Percentiles rank a stretch among this genome's conserved stretches.
Evolutionary conservation across 441 rosid genomes (phyloP).

Genomic region (Theobroma grandiflorum): DNA sequence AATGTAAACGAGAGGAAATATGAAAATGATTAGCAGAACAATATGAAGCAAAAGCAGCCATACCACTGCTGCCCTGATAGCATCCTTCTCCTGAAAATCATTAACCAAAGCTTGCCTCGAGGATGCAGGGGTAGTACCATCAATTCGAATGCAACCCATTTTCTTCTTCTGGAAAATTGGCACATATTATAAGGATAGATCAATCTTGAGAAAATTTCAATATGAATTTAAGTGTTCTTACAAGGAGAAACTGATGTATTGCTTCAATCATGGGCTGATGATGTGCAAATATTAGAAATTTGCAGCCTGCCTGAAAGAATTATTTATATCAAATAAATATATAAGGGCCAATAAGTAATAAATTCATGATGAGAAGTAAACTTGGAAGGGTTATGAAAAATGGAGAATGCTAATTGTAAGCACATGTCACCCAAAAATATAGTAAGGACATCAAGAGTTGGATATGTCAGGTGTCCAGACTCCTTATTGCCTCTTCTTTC

Average conservation of each 20-base stretch:
- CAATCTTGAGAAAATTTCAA: constrained; percentile 28
- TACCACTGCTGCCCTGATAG: constrained; percentile 89
- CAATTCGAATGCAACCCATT: constrained; percentile 88
- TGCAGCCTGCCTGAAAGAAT: constrained; percentile 91
- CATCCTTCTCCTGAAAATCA: constrained; percentile 90
- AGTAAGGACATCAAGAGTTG: neutral
- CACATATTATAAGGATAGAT: constrained; percentile 30
- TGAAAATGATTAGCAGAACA: neutral
- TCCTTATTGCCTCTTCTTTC: neutral
- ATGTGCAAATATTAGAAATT: constrained; percentile 94
- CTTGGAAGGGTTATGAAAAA: neutral
- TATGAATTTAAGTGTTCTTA: constrained; percentile 47
- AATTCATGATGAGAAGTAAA: constrained; percentile 11
- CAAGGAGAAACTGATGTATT: constrained; percentile 78
- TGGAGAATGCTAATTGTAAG: neutral
- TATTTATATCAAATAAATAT: constrained; percentile 29
- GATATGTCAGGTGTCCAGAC: constrained; percentile 1
- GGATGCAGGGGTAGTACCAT: constrained; percentile 83
- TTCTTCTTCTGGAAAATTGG: constrained; percentile 81
- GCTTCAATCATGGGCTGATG: constrained; percentile 92
- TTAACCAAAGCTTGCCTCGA: constrained; percentile 81
- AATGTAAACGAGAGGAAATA: constrained; percentile 18
- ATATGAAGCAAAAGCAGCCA: constrained; percentile 21
- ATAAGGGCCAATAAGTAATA: neutral
- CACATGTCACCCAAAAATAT: neutral